Evolutionary conservation across 139 green algal genomes (phyloP).

Genomic region (Astrephomene gubernaculifera): DNA sequence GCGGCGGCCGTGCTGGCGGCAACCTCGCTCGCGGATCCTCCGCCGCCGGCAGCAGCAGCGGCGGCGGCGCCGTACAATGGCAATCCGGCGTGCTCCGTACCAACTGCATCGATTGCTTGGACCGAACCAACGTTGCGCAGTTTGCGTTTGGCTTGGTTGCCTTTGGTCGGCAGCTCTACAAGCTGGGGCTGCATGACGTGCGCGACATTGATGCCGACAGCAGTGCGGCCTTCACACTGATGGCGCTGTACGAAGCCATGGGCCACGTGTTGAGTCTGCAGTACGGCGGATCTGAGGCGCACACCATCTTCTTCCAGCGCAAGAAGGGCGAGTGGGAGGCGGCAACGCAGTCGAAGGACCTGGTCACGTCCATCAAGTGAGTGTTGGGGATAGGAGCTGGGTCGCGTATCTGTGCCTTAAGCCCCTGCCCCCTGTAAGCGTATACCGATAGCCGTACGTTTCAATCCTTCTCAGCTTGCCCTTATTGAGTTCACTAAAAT

Average conservation of each 20-base stretch:
- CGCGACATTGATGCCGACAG: conserved; percentile 63
- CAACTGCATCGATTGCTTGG: conserved; percentile 99
- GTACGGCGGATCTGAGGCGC: conserved; percentile 95
- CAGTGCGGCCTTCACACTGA: conserved; percentile 78
- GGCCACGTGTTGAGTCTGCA: conserved; percentile 89
- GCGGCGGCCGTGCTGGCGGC: neutral
- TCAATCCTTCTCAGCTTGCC: too few relatives aligned
- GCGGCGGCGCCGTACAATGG: neutral
- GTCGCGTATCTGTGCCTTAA: neutral
- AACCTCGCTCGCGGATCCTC: neutral
- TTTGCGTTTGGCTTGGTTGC: conserved; percentile 84
- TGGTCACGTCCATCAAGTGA: conserved; percentile 60
- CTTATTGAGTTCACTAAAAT: too few relatives aligned
- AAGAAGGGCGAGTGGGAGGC: conserved; percentile 86
- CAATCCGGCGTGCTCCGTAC: conserved; percentile 78
- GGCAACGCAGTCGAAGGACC: conserved; percentile 63
- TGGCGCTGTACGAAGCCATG: conserved; percentile 93
- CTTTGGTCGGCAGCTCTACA: conserved; percentile 85
- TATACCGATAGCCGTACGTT: too few relatives aligned
- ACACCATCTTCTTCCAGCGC: conserved; percentile 89
- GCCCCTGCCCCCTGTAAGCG: too few relatives aligned
- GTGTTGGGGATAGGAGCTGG: neutral
- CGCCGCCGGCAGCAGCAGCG: neutral
- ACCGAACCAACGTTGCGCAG: conserved; percentile 97
- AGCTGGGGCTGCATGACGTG: conserved; percentile 54